Percentiles rank a stretch among this genome's conserved stretches.
Evolutionary conservation across 495 filamentous ascomycete species (phyloP).

Genomic region (Tuber melanosporum): DNA sequence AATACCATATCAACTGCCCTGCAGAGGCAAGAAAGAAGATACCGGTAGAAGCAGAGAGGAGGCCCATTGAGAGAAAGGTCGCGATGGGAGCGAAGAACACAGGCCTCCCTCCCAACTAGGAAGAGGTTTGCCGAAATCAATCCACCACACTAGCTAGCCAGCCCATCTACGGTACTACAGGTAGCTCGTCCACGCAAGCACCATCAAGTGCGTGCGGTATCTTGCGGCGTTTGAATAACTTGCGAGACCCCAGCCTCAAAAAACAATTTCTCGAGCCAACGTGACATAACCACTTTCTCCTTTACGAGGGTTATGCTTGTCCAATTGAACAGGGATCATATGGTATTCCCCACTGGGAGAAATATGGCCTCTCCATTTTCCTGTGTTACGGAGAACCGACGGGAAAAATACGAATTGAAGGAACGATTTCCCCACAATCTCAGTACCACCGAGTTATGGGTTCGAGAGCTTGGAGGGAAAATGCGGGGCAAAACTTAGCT

Average conservation of each 20-base stretch:
- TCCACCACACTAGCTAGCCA: background rate
- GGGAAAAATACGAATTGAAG: background rate
- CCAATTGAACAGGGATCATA: background rate
- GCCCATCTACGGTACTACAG: background rate
- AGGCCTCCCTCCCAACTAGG: background rate
- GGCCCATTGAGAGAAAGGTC: background rate
- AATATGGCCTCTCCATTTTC: constrained; percentile 2
- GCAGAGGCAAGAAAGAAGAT: background rate
- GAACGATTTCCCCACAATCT: constrained; percentile 1
- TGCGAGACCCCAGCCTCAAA: background rate
- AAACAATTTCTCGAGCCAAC: background rate
- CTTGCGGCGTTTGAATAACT: background rate
- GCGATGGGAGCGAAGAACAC: background rate
- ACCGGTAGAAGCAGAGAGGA: background rate
- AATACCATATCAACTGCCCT: background rate
- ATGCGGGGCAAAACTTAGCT: background rate
- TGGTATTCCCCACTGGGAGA: background rate
- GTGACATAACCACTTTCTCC: constrained; percentile 3
- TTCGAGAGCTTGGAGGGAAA: background rate
- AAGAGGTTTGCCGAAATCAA: background rate
- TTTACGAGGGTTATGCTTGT: background rate
- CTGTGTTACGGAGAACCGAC: background rate
- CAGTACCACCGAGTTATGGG: background rate
- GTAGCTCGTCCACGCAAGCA: background rate
- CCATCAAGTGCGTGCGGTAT: background rate